Evolutionary conservation across 2,329 filamentous ascomycete species (phyloP).

Genomic region (Ramichloridium luteum): DNA sequence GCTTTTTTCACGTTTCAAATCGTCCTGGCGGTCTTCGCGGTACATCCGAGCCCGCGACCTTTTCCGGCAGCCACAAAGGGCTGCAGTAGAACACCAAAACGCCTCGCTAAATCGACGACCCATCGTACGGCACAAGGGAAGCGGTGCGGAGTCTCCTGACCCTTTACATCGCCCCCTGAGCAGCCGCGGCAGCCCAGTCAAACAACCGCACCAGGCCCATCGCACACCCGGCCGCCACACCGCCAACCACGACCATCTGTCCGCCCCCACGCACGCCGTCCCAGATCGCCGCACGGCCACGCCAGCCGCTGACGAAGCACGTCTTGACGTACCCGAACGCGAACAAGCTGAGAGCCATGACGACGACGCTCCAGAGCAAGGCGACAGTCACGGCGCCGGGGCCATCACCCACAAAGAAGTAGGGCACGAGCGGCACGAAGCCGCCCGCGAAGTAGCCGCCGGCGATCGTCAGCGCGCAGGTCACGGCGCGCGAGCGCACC

Average conservation of each 20-base stretch:
- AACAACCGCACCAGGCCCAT: slow-evolving; percentile 34
- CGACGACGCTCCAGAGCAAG: slow-evolving; percentile 46
- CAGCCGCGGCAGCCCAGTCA: too few species aligned
- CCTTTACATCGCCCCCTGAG: too few species aligned
- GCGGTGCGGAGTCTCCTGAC: too few species aligned
- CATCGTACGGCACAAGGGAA: too few species aligned
- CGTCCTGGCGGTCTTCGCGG: too few species aligned
- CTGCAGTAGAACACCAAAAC: not conserved
- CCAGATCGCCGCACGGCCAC: too few species aligned
- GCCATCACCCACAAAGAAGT: slow-evolving; percentile 46
- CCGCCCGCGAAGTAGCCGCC: slow-evolving; percentile 59
- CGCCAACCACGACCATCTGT: slow-evolving; percentile 53
- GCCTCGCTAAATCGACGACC: slow-evolving; percentile 6
- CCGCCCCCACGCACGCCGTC: too few species aligned
- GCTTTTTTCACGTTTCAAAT: too few species aligned
- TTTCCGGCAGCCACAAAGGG: too few species aligned
- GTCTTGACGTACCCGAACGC: slow-evolving; percentile 56
- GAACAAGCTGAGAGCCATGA: slow-evolving; percentile 50
- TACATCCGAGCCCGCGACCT: too few species aligned
- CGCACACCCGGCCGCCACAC: slow-evolving; percentile 51
- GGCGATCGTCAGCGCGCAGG: slow-evolving; percentile 53
- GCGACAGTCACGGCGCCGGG: slow-evolving; percentile 32
- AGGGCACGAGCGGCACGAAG: slow-evolving; percentile 57
- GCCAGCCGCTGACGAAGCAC: slow-evolving; percentile 37
- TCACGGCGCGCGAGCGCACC: slow-evolving; percentile 31